These are phyloP conservation scores for Buddleja alternifolia DNA, from an alignment of 257 asterid genomes.

Conservation along the genomic window DNA sequence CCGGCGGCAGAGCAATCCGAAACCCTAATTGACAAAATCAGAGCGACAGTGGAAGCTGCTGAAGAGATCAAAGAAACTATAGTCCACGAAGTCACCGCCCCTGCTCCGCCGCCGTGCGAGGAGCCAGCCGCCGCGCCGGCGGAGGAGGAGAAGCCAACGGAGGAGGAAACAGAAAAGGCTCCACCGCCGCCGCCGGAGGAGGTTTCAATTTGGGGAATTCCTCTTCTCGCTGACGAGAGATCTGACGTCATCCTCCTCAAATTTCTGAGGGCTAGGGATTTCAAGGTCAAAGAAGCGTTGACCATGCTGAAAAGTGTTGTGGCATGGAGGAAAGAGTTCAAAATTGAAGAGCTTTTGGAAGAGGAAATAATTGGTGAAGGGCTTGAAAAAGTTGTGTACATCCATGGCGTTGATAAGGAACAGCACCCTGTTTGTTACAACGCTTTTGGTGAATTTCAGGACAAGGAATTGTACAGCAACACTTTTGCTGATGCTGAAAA, in stretches of 20 bases:
- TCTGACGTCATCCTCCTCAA: slow-evolving; percentile 86
- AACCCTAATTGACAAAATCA: slow-evolving; percentile 31
- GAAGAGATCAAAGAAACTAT: slow-evolving; percentile 89
- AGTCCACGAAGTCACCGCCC: slow-evolving; percentile 72
- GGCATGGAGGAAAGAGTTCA: slow-evolving; percentile 81
- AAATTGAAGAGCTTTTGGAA: slow-evolving; percentile 62
- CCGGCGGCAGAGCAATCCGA: slow-evolving; percentile 33
- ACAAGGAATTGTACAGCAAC: slow-evolving; percentile 78
- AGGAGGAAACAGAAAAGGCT: slow-evolving; percentile 30
- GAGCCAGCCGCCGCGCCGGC: slow-evolving; percentile 41
- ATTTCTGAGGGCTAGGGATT: slow-evolving; percentile 85
- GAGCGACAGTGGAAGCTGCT: slow-evolving; percentile 46
- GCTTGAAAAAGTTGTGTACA: slow-evolving; percentile 79
- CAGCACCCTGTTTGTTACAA: slow-evolving; percentile 90
- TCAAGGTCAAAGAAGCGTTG: slow-evolving; percentile 87
- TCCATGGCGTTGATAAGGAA: slow-evolving; percentile 82
- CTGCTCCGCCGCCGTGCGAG: slow-evolving; percentile 47
- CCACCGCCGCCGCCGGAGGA: slow-evolving; percentile 70
- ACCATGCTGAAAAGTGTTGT: slow-evolving; percentile 86
- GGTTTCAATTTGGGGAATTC: slow-evolving; percentile 81
- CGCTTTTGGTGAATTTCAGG: slow-evolving; percentile 85
- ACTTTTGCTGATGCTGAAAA: slow-evolving; percentile 89
- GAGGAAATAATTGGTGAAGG: slow-evolving; percentile 63
- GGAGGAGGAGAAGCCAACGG: slow-evolving; percentile 43
- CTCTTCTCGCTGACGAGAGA: slow-evolving; percentile 71